These are phyloP conservation scores for Hypomontagnella submonticulosa DNA, from an alignment of 495 filamentous ascomycete genomes.

Conservation along the genomic window DNA sequence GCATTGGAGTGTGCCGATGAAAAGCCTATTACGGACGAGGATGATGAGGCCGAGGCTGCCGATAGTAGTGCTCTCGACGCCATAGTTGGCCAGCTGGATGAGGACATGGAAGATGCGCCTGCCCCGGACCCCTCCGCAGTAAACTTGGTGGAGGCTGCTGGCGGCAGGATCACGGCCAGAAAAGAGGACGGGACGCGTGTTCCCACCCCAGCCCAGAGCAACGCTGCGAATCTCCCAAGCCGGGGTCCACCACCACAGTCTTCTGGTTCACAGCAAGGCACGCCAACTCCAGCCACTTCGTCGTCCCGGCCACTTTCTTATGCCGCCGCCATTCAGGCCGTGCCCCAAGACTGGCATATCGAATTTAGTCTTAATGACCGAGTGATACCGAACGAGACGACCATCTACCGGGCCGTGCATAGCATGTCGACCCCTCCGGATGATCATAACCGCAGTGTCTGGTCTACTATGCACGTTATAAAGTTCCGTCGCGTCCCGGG, in stretches of 20 bases:
- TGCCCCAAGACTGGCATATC: constrained; percentile 97
- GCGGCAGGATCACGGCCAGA: constrained; percentile 92
- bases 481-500: constrained; percentile 89
- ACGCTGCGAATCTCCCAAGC: constrained; percentile 45
- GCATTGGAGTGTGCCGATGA: constrained; percentile 96
- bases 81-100: constrained; percentile 90
- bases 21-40: constrained; percentile 80
- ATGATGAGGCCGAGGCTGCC: constrained; percentile 70
- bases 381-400: constrained; percentile 88
- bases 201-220: constrained; percentile 81
- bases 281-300: constrained; percentile 60
- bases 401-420: constrained; percentile 95
- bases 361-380: constrained; percentile 92
- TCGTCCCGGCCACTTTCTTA: constrained; percentile 75
- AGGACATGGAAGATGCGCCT: constrained; percentile 79
- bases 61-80: constrained; percentile 79
- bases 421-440: constrained; percentile 71
- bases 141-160: constrained; percentile 89
- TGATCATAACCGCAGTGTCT: constrained; percentile 81
- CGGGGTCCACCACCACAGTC: constrained; percentile 62
- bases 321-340: constrained; percentile 78
- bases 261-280: constrained; percentile 57
- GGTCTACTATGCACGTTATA: constrained; percentile 89
- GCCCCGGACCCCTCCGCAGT: constrained; percentile 85
- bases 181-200: constrained; percentile 95